Conservation (phyloP, 345 rosid genomes). For the Citrus sp. region DNA sequence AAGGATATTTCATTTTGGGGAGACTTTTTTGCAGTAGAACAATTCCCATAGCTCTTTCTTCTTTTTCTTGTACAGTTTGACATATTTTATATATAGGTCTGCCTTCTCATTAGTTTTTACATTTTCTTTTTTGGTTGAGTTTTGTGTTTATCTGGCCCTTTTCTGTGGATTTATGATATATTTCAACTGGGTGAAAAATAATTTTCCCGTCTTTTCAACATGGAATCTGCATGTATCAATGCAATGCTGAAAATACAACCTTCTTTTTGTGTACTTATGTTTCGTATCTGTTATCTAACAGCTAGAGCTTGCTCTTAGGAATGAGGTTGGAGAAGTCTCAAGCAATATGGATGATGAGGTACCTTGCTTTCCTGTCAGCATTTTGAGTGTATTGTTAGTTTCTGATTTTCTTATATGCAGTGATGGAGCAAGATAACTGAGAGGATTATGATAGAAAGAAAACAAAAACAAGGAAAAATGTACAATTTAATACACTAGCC, state of each 20-base stretch:
- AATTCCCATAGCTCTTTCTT: not conserved
- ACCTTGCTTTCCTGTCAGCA: conserved; percentile 14
- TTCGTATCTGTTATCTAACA: conserved; percentile 30
- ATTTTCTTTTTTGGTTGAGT: not conserved
- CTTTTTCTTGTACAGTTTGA: not conserved
- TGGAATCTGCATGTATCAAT: not conserved
- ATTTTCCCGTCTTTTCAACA: not conserved
- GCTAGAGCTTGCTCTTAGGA: conserved; percentile 77
- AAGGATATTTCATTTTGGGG: not conserved
- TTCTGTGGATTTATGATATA: not conserved
- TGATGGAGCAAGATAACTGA: not conserved
- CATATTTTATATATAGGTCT: not conserved
- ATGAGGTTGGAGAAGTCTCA: conserved; percentile 49
- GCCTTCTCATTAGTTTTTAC: not conserved
- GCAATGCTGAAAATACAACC: not conserved
- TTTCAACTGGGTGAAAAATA: not conserved
- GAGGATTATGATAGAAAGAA: not conserved
- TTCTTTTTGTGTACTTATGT: conserved; percentile 6
- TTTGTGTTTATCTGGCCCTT: not conserved
- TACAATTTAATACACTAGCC: not conserved
- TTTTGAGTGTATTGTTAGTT: not conserved
- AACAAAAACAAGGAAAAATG: not conserved
- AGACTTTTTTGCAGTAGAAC: not conserved
- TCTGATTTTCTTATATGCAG: not conserved
- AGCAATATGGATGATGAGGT: conserved; percentile 59